A percentile compares a stretch with the other conserved stretches of the same genome.
phyloP scores from a whole-genome alignment of 805 yeast species.

The Pichia paraexigua region DNA sequence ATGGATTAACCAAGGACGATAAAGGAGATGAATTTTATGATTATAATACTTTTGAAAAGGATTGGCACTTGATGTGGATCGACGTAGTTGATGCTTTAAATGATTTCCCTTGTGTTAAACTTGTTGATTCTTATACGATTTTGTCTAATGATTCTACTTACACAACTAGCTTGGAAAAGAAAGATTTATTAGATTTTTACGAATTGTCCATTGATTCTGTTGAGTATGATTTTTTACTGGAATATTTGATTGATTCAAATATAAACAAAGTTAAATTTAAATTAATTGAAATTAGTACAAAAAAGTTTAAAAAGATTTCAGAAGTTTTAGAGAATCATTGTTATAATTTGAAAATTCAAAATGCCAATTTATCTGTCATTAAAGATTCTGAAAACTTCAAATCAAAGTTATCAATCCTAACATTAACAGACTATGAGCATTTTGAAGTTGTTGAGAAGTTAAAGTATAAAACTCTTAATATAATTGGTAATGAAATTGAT shows the following conservation, averaged over 20 bases:
- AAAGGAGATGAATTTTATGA: slow-evolving; percentile 3
- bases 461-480: slow-evolving; percentile 7
- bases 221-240: slow-evolving; percentile 9
- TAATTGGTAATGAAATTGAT: slow-evolving; percentile 12
- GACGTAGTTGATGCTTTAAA: slow-evolving; percentile 6
- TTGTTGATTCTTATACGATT: slow-evolving; percentile 6
- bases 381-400: slow-evolving; percentile 6
- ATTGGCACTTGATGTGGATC: not conserved
- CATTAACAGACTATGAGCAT: slow-evolving; percentile 11
- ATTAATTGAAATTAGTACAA: slow-evolving; percentile 12
- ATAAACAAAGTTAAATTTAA: slow-evolving; percentile 4
- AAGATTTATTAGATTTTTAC: not conserved
- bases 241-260: slow-evolving; percentile 5
- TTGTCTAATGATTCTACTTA: not conserved
- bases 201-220: slow-evolving; percentile 9
- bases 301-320: slow-evolving; percentile 8
- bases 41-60: not conserved
- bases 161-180: not conserved
- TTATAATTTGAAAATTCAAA: slow-evolving; percentile 5
- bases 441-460: slow-evolving; percentile 9
- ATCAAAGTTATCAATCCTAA: slow-evolving; percentile 6
- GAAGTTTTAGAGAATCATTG: slow-evolving; percentile 9
- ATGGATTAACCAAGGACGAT: slow-evolving; percentile 6
- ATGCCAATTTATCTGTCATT: slow-evolving; percentile 10
- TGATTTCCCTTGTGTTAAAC: slow-evolving; percentile 5